These are phyloP conservation scores for Macrolepiota fuliginosa DNA, from an alignment of 768 basidiomycete genomes.

Conservation along the genomic window DNA sequence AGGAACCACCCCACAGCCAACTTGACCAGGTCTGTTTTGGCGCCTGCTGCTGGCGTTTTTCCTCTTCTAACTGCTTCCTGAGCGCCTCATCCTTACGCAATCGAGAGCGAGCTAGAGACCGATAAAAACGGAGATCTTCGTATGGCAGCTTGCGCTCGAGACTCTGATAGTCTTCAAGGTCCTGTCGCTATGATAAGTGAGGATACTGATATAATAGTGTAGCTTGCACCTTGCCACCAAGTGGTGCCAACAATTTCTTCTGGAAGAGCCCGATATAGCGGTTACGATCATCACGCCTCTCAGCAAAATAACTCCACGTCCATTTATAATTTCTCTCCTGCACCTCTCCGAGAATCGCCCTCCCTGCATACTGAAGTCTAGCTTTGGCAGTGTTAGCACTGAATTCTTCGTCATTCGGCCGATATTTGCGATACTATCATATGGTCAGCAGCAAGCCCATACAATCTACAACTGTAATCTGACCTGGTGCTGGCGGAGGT, in stretches of 20 bases:
- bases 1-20: conserved; percentile 82
- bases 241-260: conserved; percentile 56
- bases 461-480: conserved; percentile 14
- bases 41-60: conserved; percentile 49
- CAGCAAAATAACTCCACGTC: conserved; percentile 90
- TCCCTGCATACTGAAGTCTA: conserved; percentile 73
- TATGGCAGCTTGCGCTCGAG: conserved; percentile 86
- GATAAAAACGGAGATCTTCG: conserved; percentile 95
- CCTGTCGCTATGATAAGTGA: conserved; percentile 39
- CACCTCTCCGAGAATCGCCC: conserved; percentile 78
- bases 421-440: conserved; percentile 77
- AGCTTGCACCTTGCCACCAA: conserved; percentile 52
- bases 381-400: conserved; percentile 59
- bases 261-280: conserved; percentile 84
- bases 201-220: neutral
- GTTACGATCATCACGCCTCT: conserved; percentile 85
- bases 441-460: conserved; percentile 9
- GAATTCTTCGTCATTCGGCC: conserved; percentile 63
- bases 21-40: conserved; percentile 58
- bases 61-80: conserved; percentile 66
- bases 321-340: conserved; percentile 81
- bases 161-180: conserved; percentile 44
- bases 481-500: conserved; percentile 80
- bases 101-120: conserved; percentile 88
- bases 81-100: conserved; percentile 82